phyloP scores from a whole-genome alignment of 2,329 filamentous ascomycete genomes.

The Paramyrothecium sp. region DNA sequence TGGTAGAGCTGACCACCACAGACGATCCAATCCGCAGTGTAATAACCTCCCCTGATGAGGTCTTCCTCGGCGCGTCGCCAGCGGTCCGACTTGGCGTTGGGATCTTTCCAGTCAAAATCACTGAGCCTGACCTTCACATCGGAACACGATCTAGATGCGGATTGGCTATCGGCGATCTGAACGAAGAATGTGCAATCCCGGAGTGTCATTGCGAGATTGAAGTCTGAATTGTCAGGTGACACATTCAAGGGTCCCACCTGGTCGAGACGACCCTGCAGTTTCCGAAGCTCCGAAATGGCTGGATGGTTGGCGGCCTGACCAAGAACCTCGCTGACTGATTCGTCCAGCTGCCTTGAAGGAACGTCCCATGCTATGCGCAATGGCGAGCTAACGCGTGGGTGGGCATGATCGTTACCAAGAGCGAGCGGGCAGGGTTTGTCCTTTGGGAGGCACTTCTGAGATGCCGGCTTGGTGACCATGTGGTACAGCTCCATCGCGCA shows the following conservation, averaged over 20 bases:
- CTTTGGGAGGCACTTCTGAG: conserved; percentile 30
- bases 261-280: conserved; percentile 41
- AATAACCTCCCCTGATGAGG: conserved; percentile 69
- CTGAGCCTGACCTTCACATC: conserved; percentile 61
- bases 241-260: conserved; percentile 40
- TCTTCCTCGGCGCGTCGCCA: conserved; percentile 65
- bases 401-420: conserved; percentile 51
- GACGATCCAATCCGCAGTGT: conserved; percentile 44
- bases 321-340: conserved; percentile 21
- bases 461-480: conserved; percentile 27
- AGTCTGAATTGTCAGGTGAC: conserved; percentile 40
- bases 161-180: conserved; percentile 42
- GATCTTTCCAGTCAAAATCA: conserved; percentile 76
- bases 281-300: conserved; percentile 30
- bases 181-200: conserved; percentile 77
- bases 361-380: conserved; percentile 32
- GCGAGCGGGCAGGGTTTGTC: conserved; percentile 63
- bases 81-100: conserved; percentile 62
- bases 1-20: conserved; percentile 30
- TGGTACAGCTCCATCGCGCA: conserved; percentile 57
- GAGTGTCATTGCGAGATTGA: conserved; percentile 74
- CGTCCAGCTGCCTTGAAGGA: conserved; percentile 23
- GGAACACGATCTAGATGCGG: conserved; percentile 11
- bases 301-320: conserved; percentile 23
- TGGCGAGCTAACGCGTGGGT: conserved; percentile 41